Base-by-base conservation (phyloP, 257 asterid species). In the Parsonsia alboflavescens region DNA sequence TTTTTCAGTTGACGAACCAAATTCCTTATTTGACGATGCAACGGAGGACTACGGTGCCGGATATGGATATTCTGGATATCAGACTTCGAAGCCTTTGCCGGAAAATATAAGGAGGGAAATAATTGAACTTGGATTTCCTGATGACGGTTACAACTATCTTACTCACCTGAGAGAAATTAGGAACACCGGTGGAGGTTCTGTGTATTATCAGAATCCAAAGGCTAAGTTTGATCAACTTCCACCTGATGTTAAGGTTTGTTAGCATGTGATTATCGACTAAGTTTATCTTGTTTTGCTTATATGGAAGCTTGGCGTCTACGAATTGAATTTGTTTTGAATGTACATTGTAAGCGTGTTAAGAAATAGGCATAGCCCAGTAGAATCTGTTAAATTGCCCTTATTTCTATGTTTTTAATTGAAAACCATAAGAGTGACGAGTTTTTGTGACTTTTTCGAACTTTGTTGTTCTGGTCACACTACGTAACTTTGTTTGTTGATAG, bases 141-240 rank as follows among this genome's bases (percentile, higher is more conserved):
- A 94, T 49, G 99, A 92, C 75, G 99, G 99, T 44, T 94, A 94
- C 84, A 89, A 94, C 76, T 94, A 94, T 57, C 85, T 92, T 85
- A 6, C 66, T 46, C 99, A 94, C 77, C 24, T 94, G 85, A 83
- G 96, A 75, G 99, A 94, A 75, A 94, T 94, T 83, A 90, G 78
- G 88, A 90, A 90, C 58, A 77, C 88, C 7, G 99, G 99, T 53
- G 99, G 88, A 36, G 97, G 99, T n/a, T 89, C 99, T 10, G 81
- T 82, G 6, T 94, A 90, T 76, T 90, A 87, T 79, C 61, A 89
- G 10, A 94, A 94, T 66, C 93, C 99, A 1, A 92, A 92, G 71
- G 96, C 98, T 42, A 71, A 74, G 70, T 50, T 86, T 21, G 73
- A 57, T 42, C 85, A 71, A 79, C 84, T 90, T 59, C 92, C 93